Conservation (phyloP, 192 early-diverging fungal species). For the Podila epigama region DNA sequence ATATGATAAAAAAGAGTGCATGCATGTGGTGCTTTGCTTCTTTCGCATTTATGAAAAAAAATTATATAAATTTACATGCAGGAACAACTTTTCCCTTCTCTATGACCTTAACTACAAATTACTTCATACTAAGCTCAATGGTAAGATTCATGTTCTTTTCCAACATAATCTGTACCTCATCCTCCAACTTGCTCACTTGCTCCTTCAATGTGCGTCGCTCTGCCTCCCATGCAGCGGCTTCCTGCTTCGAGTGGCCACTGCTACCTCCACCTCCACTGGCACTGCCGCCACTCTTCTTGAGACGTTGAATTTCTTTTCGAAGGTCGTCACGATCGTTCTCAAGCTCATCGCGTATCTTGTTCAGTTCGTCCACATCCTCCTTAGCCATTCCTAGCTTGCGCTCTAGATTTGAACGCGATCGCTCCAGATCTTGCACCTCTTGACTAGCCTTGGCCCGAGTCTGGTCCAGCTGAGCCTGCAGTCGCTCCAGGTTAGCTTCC, state of each 20-base stretch:
- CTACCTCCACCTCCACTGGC: not conserved
- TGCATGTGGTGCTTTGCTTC: no score
- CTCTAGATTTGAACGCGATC: conserved; percentile 33
- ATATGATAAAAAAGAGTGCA: no score
- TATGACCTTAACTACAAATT: no score
- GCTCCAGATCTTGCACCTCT: conserved; percentile 40
- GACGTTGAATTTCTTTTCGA: conserved; percentile 12
- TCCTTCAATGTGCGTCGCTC: conserved; percentile 21
- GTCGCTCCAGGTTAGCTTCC: conserved; percentile 20
- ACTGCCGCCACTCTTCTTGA: conserved; percentile 30
- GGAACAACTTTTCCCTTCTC: no score
- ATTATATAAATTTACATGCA: no score
- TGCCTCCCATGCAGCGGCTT: conserved; percentile 31
- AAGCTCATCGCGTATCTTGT: conserved; percentile 43
- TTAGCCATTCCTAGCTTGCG: conserved; percentile 42
- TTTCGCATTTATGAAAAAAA: no score
- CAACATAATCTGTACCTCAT: conserved; percentile 46
- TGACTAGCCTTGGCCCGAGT: conserved; percentile 26
- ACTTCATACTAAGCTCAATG: conserved; percentile 43
- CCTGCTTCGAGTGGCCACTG: not conserved
- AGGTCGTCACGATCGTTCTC: conserved; percentile 31
- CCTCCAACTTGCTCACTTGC: conserved; percentile 22
- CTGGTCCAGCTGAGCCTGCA: conserved; percentile 32
- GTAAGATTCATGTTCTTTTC: conserved; percentile 50
- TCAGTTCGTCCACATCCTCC: conserved; percentile 45